A percentile compares a stretch with the other conserved stretches of the same genome.
phyloP scores from a whole-genome alignment of 2,329 filamentous ascomycete species.

The Geosmithia morbida region DNA sequence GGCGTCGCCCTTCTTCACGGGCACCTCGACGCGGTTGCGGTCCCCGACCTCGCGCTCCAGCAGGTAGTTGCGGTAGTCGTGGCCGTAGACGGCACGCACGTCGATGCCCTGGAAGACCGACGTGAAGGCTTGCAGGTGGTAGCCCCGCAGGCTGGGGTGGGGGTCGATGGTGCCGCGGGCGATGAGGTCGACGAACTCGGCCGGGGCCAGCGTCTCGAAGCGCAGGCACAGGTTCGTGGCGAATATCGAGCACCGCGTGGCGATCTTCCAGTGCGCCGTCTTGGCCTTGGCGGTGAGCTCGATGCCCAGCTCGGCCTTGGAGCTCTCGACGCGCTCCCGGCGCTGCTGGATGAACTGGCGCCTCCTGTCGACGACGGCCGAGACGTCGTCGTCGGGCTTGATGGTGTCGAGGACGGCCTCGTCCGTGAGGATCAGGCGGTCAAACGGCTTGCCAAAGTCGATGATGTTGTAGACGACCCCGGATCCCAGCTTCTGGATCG shows the following conservation, averaged over 20 bases:
- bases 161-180: slow-evolving; percentile 74
- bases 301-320: slow-evolving; percentile 66
- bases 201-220: slow-evolving; percentile 76
- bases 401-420: slow-evolving; percentile 56
- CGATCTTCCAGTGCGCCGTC: slow-evolving; percentile 91
- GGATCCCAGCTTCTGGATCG: slow-evolving; percentile 78
- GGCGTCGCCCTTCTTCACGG: slow-evolving; percentile 59
- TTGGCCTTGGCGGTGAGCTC: slow-evolving; percentile 68
- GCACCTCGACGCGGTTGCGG: slow-evolving; percentile 60
- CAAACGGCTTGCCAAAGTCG: slow-evolving; percentile 81
- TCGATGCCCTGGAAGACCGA: slow-evolving; percentile 73
- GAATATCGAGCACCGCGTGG: slow-evolving; percentile 76
- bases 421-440: slow-evolving; percentile 74
- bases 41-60: slow-evolving; percentile 60
- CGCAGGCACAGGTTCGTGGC: slow-evolving; percentile 80
- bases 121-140: slow-evolving; percentile 69
- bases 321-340: slow-evolving; percentile 62
- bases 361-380: slow-evolving; percentile 39
- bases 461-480: slow-evolving; percentile 74
- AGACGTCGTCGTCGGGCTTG: slow-evolving; percentile 51
- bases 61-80: slow-evolving; percentile 79
- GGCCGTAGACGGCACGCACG: slow-evolving; percentile 69
- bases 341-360: slow-evolving; percentile 63
- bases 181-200: slow-evolving; percentile 71
- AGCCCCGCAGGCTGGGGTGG: slow-evolving; percentile 70